These are phyloP conservation scores for Coniferiporia weirii DNA, from an alignment of 1,284 basidiomycete species.

Conservation along the genomic window DNA sequence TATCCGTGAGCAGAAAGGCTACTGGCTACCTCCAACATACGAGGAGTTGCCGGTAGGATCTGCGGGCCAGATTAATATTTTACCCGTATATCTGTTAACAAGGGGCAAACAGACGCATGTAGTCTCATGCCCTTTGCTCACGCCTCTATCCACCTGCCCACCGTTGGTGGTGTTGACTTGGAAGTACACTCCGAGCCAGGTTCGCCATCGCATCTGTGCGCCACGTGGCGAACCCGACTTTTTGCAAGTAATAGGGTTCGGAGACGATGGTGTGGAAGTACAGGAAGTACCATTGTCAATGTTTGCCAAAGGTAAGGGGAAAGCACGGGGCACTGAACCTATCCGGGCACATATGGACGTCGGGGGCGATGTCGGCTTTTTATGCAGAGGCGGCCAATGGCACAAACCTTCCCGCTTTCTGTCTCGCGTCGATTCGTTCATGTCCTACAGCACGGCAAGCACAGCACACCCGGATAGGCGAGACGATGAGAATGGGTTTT, in stretches of 20 bases:
- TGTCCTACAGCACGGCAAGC: constrained; percentile 45
- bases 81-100: constrained; percentile 58
- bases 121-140: constrained; percentile 60
- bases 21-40: constrained; percentile 18
- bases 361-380: constrained; percentile 59
- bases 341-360: constrained; percentile 54
- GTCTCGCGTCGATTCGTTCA: constrained; percentile 34
- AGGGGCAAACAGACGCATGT: constrained; percentile 65
- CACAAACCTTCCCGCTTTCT: constrained; percentile 42
- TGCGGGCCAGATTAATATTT: constrained; percentile 24
- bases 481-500: constrained; percentile 55
- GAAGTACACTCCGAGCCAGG: constrained; percentile 50
- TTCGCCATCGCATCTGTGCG: constrained; percentile 47
- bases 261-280: constrained; percentile 64
- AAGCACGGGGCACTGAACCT: constrained; percentile 38
- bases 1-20: constrained; percentile 19
- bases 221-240: constrained; percentile 37
- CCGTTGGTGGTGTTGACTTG: constrained; percentile 56
- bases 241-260: constrained; percentile 62
- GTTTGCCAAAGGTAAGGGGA: constrained; percentile 44
- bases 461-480: constrained; percentile 45
- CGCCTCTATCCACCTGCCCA: constrained; percentile 37
- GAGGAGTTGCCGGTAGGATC: constrained; percentile 11
- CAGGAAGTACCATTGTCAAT: constrained; percentile 51
- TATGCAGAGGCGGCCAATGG: constrained; percentile 68